Percentiles rank a stretch among this genome's conserved stretches.
phyloP scores from a whole-genome alignment of 768 basidiomycete species.

The Gloeostereum incarnatum region DNA sequence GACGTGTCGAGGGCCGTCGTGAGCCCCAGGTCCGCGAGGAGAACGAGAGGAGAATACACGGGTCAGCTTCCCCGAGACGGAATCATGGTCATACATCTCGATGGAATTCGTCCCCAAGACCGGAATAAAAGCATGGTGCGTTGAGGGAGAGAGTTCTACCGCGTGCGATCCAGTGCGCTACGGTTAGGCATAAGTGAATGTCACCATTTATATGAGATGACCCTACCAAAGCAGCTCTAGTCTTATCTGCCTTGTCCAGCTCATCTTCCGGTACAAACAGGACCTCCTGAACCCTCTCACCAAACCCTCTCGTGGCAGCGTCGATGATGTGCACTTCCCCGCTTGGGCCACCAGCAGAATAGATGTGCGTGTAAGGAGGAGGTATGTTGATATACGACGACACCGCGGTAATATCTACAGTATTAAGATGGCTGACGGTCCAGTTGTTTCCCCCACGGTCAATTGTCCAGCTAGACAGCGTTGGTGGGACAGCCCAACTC shows the following conservation, averaged over 20 bases:
- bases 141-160: conserved; percentile 31
- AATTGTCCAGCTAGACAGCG: conserved; percentile 35
- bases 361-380: conserved; percentile 34
- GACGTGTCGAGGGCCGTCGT: conserved; percentile 44
- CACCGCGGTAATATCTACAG: conserved; percentile 27
- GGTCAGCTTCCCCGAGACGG: conserved; percentile 20
- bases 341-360: conserved; percentile 42
- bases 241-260: conserved; percentile 38
- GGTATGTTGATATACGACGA: conserved; percentile 45
- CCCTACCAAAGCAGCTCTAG: conserved; percentile 36
- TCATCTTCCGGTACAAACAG: conserved; percentile 34
- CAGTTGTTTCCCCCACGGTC: conserved; percentile 16
- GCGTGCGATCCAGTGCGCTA: conserved; percentile 44
- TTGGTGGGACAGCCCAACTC: conserved; percentile 39
- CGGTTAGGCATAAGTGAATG: neutral
- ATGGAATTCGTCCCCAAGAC: conserved; percentile 39
- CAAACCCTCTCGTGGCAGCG: conserved; percentile 25
- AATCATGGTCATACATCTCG: conserved; percentile 31
- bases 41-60: conserved; percentile 28
- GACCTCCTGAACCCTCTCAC: conserved; percentile 33
- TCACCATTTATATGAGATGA: neutral
- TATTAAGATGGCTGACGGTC: conserved; percentile 29
- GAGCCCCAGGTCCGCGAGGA: conserved; percentile 22
- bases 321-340: conserved; percentile 37
- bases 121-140: conserved; percentile 33